Conservation (phyloP, 2,329 filamentous ascomycete species). For the Aspergillus sclerotialis region DNA sequence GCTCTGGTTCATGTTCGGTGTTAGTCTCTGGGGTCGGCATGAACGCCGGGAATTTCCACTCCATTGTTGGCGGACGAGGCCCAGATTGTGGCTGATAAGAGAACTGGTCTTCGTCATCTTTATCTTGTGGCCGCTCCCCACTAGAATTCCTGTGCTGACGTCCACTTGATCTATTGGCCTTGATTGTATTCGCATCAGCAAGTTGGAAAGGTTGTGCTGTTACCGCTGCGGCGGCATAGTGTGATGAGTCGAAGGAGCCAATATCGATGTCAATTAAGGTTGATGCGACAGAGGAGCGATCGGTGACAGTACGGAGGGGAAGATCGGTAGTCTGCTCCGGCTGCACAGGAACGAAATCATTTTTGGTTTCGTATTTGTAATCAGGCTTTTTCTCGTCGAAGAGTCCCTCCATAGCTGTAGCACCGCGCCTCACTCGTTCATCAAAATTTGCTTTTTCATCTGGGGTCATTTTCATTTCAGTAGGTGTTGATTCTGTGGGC, state of each 20-base stretch:
- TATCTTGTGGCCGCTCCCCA: slow-evolving; percentile 25
- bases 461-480: slow-evolving; percentile 33
- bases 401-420: slow-evolving; percentile 49
- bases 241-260: slow-evolving; percentile 42
- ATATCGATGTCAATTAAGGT: slow-evolving; percentile 52
- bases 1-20: slow-evolving; percentile 4
- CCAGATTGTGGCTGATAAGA: slow-evolving; percentile 26
- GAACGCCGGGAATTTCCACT: slow-evolving; percentile 39
- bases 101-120: slow-evolving; percentile 19
- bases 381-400: slow-evolving; percentile 50
- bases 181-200: slow-evolving; percentile 48
- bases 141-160: slow-evolving; percentile 35
- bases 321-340: slow-evolving; percentile 45
- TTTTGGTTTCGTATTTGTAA: slow-evolving; percentile 53
- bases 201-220: slow-evolving; percentile 46
- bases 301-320: slow-evolving; percentile 42
- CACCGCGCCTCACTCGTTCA: slow-evolving; percentile 51
- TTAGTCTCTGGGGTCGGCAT: slow-evolving; percentile 12
- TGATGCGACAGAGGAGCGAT: slow-evolving; percentile 41
- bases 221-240: slow-evolving; percentile 47
- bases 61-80: slow-evolving; percentile 40
- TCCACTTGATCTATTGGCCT: slow-evolving; percentile 47
- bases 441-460: slow-evolving; percentile 49
- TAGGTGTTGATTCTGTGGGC: slow-evolving; percentile 22
- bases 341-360: slow-evolving; percentile 41